phyloP scores from a whole-genome alignment of 306 rosid genomes.

The Pachyrhizus erosus region DNA sequence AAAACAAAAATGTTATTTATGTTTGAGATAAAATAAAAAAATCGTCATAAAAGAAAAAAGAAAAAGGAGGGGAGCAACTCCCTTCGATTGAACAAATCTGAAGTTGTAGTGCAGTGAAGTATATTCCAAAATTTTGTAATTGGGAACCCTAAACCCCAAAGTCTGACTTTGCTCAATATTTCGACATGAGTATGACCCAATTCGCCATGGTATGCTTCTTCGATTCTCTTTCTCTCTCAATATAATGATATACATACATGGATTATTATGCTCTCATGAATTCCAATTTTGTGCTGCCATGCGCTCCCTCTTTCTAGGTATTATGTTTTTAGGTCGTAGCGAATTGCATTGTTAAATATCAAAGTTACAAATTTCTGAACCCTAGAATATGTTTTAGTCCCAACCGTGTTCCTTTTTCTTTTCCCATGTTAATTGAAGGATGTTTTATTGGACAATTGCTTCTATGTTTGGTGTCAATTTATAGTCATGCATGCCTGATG shows the following conservation, averaged over 20 bases:
- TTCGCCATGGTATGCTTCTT: slow-evolving; percentile 81
- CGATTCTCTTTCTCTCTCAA: slow-evolving; percentile 7
- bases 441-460: background rate
- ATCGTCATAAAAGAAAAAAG: too few relatives aligned
- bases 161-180: slow-evolving; percentile 18
- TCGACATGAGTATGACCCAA: slow-evolving; percentile 71
- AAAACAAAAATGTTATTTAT: background rate
- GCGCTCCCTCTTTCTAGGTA: slow-evolving; percentile 21
- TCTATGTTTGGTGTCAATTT: slow-evolving; percentile 25
- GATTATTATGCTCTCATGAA: background rate
- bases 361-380: slow-evolving; percentile 18
- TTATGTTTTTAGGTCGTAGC: background rate
- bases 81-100: slow-evolving; percentile 12
- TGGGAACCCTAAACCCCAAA: slow-evolving; percentile 46
- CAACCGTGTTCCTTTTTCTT: slow-evolving; percentile 23
- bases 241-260: background rate
- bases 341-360: background rate
- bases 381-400: slow-evolving; percentile 30
- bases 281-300: slow-evolving; percentile 30
- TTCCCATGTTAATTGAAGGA: background rate
- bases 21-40: background rate
- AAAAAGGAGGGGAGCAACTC: background rate
- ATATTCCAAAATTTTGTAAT: slow-evolving; percentile 25
- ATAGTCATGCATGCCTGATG: slow-evolving; percentile 7
- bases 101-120: background rate